Base-by-base conservation (phyloP, 805 yeast species). In the Brettanomyces anomalus region DNA sequence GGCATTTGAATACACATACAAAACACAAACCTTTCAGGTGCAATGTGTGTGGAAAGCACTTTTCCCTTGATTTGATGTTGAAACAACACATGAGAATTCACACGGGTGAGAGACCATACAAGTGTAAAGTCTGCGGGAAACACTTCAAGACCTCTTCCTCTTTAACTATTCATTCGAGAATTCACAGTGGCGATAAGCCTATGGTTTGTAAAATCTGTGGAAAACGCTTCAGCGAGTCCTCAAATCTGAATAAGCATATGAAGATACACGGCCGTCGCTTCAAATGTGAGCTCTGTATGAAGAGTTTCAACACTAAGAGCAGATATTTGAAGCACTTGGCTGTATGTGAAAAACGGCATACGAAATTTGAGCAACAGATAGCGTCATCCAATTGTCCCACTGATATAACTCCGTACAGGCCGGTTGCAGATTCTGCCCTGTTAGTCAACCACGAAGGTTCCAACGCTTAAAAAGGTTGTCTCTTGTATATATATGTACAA, bases 151-250 rank as follows among this genome's bases (percentile, higher is more conserved):
- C 95, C 2, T 75, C 85, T 24, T 80, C 93, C 4, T 81, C 93
- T 14, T 67, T 89, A 37, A 81, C 87, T 2, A 86, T 90, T 26
- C 97, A 93, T 63, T 62, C 74, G 37, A 69, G 97, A 46, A 80
- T 80, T 2, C 98, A 90, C 61, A 84, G 95, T 1, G 97, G 97
- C 2, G 90, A 83, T 46, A 86, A 83, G 60, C 97, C 97, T 3
- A 66, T 90, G 50, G 66, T 62, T 30, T 90, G 97, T 61, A 80
- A 79, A 48, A 74, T 75, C 62, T 90, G 98, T 59, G 81, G 77
- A 15, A 88, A 85, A 59, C 62, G 85, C 42, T 90, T 90, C 57
- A 81, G 90, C 46, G 97, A 93, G 60, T 79, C 90, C 39, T 82
- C 95, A 15, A 93, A 90, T 59, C 67, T 90, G 52, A 80, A 85